These are phyloP conservation scores for Colletotrichum sp. DNA, from an alignment of 2,329 filamentous ascomycete species.

Conservation along the genomic window DNA sequence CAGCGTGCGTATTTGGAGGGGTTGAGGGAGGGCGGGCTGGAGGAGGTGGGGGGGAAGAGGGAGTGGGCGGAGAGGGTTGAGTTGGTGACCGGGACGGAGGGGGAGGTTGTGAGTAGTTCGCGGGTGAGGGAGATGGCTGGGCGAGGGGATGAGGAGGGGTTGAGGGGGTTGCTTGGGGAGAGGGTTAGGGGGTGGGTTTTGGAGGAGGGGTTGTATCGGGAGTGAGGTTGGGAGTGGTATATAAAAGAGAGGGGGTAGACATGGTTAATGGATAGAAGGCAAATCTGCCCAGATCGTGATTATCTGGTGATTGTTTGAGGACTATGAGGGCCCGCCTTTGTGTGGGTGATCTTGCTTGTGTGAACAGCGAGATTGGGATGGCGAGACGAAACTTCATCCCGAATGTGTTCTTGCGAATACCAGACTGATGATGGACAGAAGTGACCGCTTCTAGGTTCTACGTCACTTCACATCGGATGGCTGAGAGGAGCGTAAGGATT, in stretches of 20 bases:
- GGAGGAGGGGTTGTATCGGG: conserved; percentile 59
- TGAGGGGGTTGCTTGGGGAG: conserved; percentile 60
- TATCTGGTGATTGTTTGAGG: neutral
- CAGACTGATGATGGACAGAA: neutral
- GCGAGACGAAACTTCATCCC: neutral
- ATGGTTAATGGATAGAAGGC: neutral
- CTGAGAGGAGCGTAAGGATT: too few relatives aligned
- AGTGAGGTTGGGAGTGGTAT: conserved; percentile 9
- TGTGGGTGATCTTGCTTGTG: neutral
- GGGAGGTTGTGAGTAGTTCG: conserved; percentile 60
- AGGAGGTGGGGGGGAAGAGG: conserved; percentile 56
- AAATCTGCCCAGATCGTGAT: neutral
- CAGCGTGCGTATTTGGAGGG: conserved; percentile 60
- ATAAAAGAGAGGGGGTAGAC: neutral
- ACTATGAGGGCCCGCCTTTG: neutral
- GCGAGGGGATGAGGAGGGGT: conserved; percentile 45
- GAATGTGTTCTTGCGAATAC: neutral
- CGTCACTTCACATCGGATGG: neutral
- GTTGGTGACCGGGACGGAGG: conserved; percentile 58
- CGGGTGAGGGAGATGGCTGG: conserved; percentile 64
- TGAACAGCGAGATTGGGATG: fast-evolving
- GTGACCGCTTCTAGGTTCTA: neutral
- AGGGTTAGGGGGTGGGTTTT: conserved; percentile 65
- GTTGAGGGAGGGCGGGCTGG: conserved; percentile 53
- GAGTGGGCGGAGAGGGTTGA: conserved; percentile 68